phyloP scores from a whole-genome alignment of 1,139 yeast species.

The Blastobotrys niveus region DNA sequence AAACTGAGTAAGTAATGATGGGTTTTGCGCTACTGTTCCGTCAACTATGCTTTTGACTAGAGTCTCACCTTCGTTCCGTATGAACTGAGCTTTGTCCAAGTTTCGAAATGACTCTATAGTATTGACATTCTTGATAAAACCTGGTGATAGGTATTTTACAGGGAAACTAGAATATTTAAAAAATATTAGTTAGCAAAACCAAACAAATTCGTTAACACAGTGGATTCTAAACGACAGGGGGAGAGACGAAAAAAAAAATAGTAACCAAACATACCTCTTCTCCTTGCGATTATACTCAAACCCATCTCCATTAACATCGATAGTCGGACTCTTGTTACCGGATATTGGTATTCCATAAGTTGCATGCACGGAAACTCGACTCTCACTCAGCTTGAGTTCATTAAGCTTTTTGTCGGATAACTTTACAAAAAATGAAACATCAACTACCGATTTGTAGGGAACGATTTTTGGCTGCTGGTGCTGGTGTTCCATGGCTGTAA shows the following conservation, averaged over 20 bases:
- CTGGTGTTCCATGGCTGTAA: no score
- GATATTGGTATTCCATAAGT: constrained; percentile 44
- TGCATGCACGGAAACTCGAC: constrained; percentile 39
- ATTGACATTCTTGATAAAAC: constrained; percentile 58
- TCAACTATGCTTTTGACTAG: constrained; percentile 31
- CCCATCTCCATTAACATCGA: constrained; percentile 24
- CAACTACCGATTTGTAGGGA: constrained; percentile 67
- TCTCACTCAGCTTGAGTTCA: constrained; percentile 54
- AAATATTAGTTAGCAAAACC: background rate
- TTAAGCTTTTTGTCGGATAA: constrained; percentile 64
- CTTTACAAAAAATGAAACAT: constrained; percentile 76
- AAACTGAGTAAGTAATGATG: constrained; percentile 45
- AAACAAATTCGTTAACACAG: no score
- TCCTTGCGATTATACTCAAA: constrained; percentile 18
- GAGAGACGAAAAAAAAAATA: no score
- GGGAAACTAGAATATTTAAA: constrained; percentile 7
- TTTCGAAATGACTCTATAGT: constrained; percentile 79
- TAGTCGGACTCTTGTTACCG: constrained; percentile 24
- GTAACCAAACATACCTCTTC: background rate
- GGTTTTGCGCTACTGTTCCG: constrained; percentile 36
- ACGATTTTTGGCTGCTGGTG: constrained; percentile 38
- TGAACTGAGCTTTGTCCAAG: constrained; percentile 53
- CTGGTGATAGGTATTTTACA: constrained; percentile 26
- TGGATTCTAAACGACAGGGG: no score
- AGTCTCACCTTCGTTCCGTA: constrained; percentile 44